These are phyloP conservation scores for Dendrobium chrysotoxum DNA, from an alignment of 106 monocot species.

Conservation along the genomic window DNA sequence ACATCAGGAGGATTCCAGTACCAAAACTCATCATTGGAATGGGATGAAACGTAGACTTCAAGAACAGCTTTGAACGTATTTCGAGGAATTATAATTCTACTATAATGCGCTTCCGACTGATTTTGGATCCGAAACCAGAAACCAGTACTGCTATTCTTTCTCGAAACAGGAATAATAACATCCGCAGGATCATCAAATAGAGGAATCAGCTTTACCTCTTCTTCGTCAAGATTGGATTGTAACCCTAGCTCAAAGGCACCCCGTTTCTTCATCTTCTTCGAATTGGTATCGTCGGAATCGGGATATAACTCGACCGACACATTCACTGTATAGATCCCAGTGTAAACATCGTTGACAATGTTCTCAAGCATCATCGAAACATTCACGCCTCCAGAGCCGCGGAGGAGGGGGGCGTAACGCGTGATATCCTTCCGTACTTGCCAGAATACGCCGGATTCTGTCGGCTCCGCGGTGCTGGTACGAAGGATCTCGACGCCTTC, in stretches of 20 bases:
- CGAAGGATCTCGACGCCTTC: constrained; percentile 71
- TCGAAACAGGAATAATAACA: constrained; percentile 54
- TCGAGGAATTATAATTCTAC: constrained; percentile 28
- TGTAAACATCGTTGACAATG: constrained; percentile 43
- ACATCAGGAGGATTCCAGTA: constrained; percentile 65
- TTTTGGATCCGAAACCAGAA: constrained; percentile 73
- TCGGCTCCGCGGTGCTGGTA: constrained; percentile 78
- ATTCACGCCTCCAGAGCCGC: constrained; percentile 12
- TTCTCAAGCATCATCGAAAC: constrained; percentile 76
- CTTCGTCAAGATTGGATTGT: not conserved
- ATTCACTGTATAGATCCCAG: constrained; percentile 58
- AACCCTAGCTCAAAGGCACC: too few species aligned
- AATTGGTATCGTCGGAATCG: not conserved
- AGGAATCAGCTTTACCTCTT: constrained; percentile 5
- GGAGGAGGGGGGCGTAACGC: constrained; percentile 43
- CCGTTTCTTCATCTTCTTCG: not conserved
- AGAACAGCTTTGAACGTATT: constrained; percentile 62
- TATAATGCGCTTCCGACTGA: constrained; percentile 20
- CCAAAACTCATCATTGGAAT: constrained; percentile 75
- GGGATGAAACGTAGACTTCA: constrained; percentile 60
- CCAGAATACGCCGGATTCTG: constrained; percentile 58
- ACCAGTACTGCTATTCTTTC: constrained; percentile 18
- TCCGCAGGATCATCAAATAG: constrained; percentile 38
- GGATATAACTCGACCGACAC: constrained; percentile 50
- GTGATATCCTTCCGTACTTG: constrained; percentile 69